Evolutionary conservation across 805 yeast species (phyloP).

Genomic region (Monosporozyma unispora): DNA sequence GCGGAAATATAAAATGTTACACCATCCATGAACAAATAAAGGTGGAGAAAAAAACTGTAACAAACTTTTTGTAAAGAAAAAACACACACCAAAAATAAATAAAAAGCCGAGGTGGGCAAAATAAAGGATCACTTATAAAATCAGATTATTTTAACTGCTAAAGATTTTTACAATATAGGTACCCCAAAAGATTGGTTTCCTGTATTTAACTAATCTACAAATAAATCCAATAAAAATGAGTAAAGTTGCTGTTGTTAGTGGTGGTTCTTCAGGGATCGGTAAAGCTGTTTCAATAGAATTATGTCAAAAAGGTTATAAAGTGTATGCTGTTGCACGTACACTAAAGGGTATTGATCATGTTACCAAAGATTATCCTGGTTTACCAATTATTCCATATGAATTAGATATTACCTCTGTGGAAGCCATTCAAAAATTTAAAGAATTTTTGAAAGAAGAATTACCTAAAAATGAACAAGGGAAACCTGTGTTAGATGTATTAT

Average conservation of each 20-base stretch:
- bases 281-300: slow-evolving; percentile 39
- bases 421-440: slow-evolving; percentile 38
- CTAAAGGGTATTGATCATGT: slow-evolving; percentile 45
- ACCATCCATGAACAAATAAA: background rate
- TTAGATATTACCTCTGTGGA: slow-evolving; percentile 51
- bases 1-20: background rate
- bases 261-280: slow-evolving; percentile 56
- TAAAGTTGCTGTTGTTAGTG: slow-evolving; percentile 47
- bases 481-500: slow-evolving; percentile 48
- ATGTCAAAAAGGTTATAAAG: slow-evolving; percentile 45
- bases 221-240: background rate
- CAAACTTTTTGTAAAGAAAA: no score
- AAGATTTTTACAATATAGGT: no score
- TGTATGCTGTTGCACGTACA: slow-evolving; percentile 70
- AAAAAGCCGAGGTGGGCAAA: no score
- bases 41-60: background rate
- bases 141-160: no score
- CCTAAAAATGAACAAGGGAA: slow-evolving; percentile 24
- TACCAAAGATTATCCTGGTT: slow-evolving; percentile 24
- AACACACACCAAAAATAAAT: no score
- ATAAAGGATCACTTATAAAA: no score
- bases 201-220: no score
- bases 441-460: slow-evolving; percentile 33
- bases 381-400: slow-evolving; percentile 37
- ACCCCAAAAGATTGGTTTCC: no score